These are phyloP conservation scores for Xylaria sp. DNA, from an alignment of 2,329 filamentous ascomycete species.

Conservation along the genomic window DNA sequence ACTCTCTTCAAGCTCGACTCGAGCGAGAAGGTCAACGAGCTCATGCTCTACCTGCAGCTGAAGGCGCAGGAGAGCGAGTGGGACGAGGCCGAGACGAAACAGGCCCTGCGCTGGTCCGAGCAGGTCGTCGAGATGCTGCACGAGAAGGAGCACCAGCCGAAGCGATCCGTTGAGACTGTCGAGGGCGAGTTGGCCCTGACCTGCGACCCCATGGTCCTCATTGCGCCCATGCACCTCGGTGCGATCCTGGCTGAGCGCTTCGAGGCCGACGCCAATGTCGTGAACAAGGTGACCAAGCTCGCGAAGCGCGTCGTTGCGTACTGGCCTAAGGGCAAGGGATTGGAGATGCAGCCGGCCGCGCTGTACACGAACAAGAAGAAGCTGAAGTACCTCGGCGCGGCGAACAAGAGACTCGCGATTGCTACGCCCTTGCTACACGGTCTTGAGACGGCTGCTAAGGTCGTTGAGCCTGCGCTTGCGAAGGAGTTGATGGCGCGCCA, in stretches of 20 bases:
- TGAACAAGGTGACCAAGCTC: slow-evolving; percentile 35
- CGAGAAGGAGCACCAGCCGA: slow-evolving; percentile 36
- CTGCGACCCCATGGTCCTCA: slow-evolving; percentile 41
- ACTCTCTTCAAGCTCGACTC: slow-evolving; percentile 42
- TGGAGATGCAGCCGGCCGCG: slow-evolving; percentile 34
- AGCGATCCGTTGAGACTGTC: not conserved
- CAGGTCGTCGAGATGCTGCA: slow-evolving; percentile 47
- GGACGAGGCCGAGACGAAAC: slow-evolving; percentile 33
- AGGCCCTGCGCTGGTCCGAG: slow-evolving; percentile 43
- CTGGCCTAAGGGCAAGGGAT: slow-evolving; percentile 38
- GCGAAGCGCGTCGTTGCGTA: slow-evolving; percentile 35
- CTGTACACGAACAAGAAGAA: slow-evolving; percentile 27
- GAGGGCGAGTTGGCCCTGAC: slow-evolving; percentile 26
- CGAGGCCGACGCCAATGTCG: slow-evolving; percentile 26
- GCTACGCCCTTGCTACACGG: slow-evolving; percentile 39
- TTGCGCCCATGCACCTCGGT: slow-evolving; percentile 40
- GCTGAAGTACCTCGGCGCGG: slow-evolving; percentile 32
- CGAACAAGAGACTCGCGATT: slow-evolving; percentile 35
- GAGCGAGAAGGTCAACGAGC: slow-evolving; percentile 38
- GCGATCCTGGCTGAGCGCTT: slow-evolving; percentile 37
- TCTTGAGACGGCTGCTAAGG: slow-evolving; percentile 40
- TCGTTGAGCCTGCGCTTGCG: slow-evolving; percentile 35
- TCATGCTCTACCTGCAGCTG: slow-evolving; percentile 37
- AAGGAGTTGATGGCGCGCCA: slow-evolving; percentile 37
- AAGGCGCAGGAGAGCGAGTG: slow-evolving; percentile 39